Conservation (phyloP, 208 protist genomes). For the Acanthamoeba lenticulata region DNA sequence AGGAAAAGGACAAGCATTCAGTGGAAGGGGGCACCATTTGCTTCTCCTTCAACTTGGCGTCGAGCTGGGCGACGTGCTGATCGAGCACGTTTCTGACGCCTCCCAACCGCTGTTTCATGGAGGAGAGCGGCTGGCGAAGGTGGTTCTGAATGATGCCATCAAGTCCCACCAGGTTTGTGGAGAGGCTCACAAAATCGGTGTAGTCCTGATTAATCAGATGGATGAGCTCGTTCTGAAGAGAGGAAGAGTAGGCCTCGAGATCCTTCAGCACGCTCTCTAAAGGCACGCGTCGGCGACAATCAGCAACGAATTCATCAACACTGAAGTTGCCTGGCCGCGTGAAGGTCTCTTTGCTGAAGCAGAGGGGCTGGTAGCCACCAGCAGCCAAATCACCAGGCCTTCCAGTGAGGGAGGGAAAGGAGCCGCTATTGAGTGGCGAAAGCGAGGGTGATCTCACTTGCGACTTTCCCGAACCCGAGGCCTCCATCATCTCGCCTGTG, state of each 20-base stretch:
- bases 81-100: not conserved
- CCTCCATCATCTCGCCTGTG: too few relatives aligned
- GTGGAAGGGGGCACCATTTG: not conserved
- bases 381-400: too few relatives aligned
- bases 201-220: conserved; percentile 60
- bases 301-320: conserved; percentile 58
- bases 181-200: conserved; percentile 62
- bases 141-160: conserved; percentile 41
- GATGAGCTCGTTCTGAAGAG: conserved; percentile 59
- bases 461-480: too few relatives aligned
- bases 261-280: conserved; percentile 65
- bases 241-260: conserved; percentile 48
- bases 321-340: not conserved
- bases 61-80: conserved; percentile 8
- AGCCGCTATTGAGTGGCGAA: too few relatives aligned
- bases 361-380: conserved; percentile 54
- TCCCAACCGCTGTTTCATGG: conserved; percentile 27
- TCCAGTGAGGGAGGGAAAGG: too few relatives aligned
- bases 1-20: too few relatives aligned
- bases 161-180: conserved; percentile 61
- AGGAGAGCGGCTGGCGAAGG: not conserved
- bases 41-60: conserved; percentile 18
- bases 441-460: too few relatives aligned
- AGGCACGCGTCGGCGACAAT: conserved; percentile 36
- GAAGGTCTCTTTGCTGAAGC: conserved; percentile 52